Conservation (phyloP, 352 stramenopile genomes). For the Globisporangium paroecandrum region DNA sequence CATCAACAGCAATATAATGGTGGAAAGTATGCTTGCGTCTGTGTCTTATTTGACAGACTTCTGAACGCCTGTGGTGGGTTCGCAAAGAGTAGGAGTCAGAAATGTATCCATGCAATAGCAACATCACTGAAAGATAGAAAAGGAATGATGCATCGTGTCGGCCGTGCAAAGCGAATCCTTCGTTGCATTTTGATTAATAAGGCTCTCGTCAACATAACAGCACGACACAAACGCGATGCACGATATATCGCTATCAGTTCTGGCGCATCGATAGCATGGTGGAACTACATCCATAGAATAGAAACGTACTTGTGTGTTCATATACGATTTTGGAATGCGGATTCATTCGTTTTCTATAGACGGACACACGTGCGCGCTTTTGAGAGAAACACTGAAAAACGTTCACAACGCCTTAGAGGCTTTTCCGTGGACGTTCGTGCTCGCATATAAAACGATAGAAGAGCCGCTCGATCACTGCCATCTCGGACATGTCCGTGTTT, state of each 20-base stretch:
- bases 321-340: too few relatives aligned
- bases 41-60: too few relatives aligned
- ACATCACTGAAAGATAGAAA: neutral
- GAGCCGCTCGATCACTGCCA: too few relatives aligned
- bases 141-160: neutral
- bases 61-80: neutral
- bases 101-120: conserved; percentile 1
- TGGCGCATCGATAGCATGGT: neutral
- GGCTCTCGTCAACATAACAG: neutral
- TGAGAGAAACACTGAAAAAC: neutral
- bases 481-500: neutral
- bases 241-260: neutral
- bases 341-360: neutral
- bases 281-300: too few relatives aligned
- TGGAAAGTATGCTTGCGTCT: neutral
- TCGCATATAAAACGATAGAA: neutral
- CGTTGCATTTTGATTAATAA: neutral
- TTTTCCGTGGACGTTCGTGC: neutral
- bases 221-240: neutral
- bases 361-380: neutral
- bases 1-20: neutral
- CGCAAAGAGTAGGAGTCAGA: neutral
- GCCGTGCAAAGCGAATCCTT: neutral
- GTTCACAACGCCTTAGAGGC: neutral
- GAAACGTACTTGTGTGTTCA: too few relatives aligned